Conservation (phyloP, 805 yeast genomes). For the Alloascoidea africana region DNA sequence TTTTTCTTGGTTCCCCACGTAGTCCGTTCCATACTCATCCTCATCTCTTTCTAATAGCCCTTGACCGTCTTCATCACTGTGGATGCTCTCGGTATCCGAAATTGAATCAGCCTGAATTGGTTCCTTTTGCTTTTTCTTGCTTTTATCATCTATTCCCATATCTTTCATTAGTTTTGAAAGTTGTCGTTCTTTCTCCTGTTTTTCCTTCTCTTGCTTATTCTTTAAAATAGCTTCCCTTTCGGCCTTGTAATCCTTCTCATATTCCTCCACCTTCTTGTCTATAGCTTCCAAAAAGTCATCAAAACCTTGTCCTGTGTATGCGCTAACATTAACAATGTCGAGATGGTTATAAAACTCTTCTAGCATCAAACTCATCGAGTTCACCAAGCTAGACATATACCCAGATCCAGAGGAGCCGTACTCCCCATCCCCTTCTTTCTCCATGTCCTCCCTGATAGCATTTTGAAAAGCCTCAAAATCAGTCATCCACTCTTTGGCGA, state of each 20-base stretch:
- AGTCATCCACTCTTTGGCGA: constrained; percentile 94
- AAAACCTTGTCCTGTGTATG: constrained; percentile 88
- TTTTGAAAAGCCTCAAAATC: constrained; percentile 87
- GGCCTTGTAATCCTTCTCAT: constrained; percentile 62
- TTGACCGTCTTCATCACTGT: constrained; percentile 23
- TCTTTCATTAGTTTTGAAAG: constrained; percentile 72
- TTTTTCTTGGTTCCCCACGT: too few relatives aligned
- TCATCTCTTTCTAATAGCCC: constrained; percentile 30
- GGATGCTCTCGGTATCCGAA: constrained; percentile 31
- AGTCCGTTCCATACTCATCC: constrained; percentile 27
- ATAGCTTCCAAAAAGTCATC: constrained; percentile 81
- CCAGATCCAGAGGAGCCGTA: constrained; percentile 52
- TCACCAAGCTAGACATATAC: constrained; percentile 86
- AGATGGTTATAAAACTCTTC: constrained; percentile 91
- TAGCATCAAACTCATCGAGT: constrained; percentile 89
- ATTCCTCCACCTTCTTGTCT: constrained; percentile 78
- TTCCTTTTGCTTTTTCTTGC: constrained; percentile 19
- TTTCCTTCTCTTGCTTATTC: constrained; percentile 65
- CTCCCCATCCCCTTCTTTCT: constrained; percentile 43
- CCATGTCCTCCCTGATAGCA: constrained; percentile 56
- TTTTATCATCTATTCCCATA: constrained; percentile 40
- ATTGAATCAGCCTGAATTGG: constrained; percentile 33
- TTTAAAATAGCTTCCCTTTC: constrained; percentile 75
- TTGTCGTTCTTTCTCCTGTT: constrained; percentile 53
- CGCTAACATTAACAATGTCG: constrained; percentile 85